phyloP scores from a whole-genome alignment of 805 yeast genomes.

The Kazachstania viticola region DNA sequence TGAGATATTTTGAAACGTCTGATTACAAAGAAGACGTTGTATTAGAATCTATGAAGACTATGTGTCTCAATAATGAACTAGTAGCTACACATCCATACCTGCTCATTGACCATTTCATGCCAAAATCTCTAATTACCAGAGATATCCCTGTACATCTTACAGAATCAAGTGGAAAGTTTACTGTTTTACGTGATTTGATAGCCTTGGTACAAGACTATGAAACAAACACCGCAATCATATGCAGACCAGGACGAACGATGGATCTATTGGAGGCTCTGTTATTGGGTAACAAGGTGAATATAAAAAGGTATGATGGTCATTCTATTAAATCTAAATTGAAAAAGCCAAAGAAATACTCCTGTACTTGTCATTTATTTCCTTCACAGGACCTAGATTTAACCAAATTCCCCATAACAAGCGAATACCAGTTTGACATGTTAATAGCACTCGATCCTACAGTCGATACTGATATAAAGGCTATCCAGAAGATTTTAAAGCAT shows the following conservation, averaged over 20 bases:
- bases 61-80: constrained; percentile 62
- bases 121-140: constrained; percentile 59
- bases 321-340: constrained; percentile 37
- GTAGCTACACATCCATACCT: constrained; percentile 87
- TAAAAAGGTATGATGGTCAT: constrained; percentile 52
- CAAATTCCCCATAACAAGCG: constrained; percentile 12
- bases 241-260: constrained; percentile 54
- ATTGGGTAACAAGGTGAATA: constrained; percentile 45
- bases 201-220: constrained; percentile 37
- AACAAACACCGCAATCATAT: constrained; percentile 56
- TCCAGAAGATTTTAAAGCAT: constrained; percentile 21
- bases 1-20: constrained; percentile 65
- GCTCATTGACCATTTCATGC: constrained; percentile 74
- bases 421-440: constrained; percentile 40
- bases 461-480: constrained; percentile 29
- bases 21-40: constrained; percentile 43
- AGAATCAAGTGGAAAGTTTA: constrained; percentile 78
- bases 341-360: constrained; percentile 23
- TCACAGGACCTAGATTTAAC: constrained; percentile 18
- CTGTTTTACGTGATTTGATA: constrained; percentile 52
- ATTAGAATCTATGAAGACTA: constrained; percentile 62
- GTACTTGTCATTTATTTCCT: constrained; percentile 36
- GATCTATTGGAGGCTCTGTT: constrained; percentile 67
- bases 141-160: constrained; percentile 61
- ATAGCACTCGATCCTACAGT: constrained; percentile 56